Conservation (phyloP, 2,329 filamentous ascomycete species). For the Xylaria sp. region DNA sequence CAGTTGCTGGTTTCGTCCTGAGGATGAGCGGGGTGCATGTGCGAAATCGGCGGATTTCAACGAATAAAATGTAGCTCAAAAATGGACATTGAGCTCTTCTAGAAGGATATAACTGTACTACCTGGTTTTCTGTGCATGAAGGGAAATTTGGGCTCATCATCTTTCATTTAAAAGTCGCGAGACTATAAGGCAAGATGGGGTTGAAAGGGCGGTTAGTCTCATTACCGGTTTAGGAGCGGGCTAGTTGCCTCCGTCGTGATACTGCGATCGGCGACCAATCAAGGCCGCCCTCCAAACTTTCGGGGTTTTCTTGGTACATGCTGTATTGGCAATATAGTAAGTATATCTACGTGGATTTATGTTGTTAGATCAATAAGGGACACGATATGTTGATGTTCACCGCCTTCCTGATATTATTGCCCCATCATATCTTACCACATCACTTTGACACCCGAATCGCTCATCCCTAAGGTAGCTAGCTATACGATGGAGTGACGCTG, state of each 20-base stretch:
- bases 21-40: constrained; percentile 14
- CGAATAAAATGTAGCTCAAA: not conserved
- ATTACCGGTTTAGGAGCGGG: constrained; percentile 27
- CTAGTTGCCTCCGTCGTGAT: constrained; percentile 29
- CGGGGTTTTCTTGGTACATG: not conserved
- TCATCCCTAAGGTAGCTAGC: too few relatives aligned
- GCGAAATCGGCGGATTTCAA: constrained; percentile 10
- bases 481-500: too few relatives aligned
- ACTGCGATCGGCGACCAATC: constrained; percentile 16
- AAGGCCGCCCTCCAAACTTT: not conserved
- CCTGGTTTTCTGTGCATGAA: not conserved
- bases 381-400: too few relatives aligned
- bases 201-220: constrained; percentile 8
- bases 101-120: not conserved
- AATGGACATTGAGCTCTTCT: not conserved
- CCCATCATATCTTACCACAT: too few relatives aligned
- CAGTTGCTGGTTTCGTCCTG: not conserved
- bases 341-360: not conserved
- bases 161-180: not conserved
- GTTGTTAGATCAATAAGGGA: not conserved
- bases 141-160: not conserved
- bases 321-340: not conserved
- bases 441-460: too few relatives aligned
- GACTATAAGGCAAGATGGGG: constrained; percentile 12
- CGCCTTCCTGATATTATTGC: too few relatives aligned